Evolutionary conservation across 306 rosid species (phyloP).

Genomic region (Gillenia trifoliata): DNA sequence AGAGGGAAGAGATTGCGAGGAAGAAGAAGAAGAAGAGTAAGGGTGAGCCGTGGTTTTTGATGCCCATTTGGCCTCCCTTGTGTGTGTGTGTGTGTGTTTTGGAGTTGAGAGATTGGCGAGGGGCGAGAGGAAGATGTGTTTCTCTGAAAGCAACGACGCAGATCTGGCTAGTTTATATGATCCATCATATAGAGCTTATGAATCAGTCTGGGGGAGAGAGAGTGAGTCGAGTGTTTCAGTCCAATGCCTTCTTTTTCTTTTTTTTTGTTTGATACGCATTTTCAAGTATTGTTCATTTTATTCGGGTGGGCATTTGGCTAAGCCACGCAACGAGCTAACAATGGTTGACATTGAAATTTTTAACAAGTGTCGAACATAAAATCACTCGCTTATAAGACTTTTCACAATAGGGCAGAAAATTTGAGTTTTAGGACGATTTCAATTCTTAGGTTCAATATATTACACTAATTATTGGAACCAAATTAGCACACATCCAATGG

Average conservation of each 20-base stretch:
- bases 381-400: too few species aligned
- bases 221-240: neutral
- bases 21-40: slow-evolving; percentile 19
- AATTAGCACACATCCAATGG: fast-evolving
- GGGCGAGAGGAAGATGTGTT: neutral
- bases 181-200: neutral
- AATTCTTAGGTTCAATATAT: too few species aligned
- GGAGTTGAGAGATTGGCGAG: slow-evolving; percentile 14
- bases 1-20: slow-evolving; percentile 31
- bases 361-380: too few species aligned
- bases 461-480: too few species aligned
- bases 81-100: neutral
- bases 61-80: slow-evolving; percentile 27
- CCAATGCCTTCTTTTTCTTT: neutral
- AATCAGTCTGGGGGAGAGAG: neutral
- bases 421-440: too few species aligned
- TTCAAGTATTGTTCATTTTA: too few species aligned
- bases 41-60: slow-evolving; percentile 24
- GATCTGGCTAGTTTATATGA: neutral
- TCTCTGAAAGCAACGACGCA: neutral
- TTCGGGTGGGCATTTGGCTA: too few species aligned
- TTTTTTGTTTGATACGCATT: too few species aligned
- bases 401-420: too few species aligned
- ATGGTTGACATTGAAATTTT: too few species aligned
- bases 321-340: too few species aligned